Conservation (phyloP, 1,284 basidiomycete species). For the Macrocybe sp. region DNA sequence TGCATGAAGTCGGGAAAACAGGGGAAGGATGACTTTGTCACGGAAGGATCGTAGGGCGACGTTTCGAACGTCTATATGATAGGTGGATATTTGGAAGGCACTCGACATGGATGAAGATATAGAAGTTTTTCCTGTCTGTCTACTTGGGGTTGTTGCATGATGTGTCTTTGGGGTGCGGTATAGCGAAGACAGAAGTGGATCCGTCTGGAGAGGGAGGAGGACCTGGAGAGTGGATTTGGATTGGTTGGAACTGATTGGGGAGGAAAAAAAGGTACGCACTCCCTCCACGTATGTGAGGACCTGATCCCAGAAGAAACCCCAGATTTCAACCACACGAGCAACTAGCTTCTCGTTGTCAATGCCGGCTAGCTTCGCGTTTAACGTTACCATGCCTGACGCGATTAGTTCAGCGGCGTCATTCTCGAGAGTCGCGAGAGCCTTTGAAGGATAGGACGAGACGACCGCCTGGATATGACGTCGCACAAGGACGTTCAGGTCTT, state of each 20-base stretch:
- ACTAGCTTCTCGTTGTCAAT: conserved; percentile 75
- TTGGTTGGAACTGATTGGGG: conserved; percentile 3
- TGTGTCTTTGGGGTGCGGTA: conserved; percentile 50
- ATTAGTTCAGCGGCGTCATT: conserved; percentile 82
- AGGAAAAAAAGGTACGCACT: conserved; percentile 36
- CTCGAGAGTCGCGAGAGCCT: conserved; percentile 64
- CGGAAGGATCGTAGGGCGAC: conserved; percentile 79
- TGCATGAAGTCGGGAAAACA: conserved; percentile 50
- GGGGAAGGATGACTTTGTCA: conserved; percentile 69
- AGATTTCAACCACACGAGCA: conserved; percentile 77
- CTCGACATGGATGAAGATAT: conserved; percentile 27
- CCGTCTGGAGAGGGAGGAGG: conserved; percentile 72
- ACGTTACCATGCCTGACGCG: conserved; percentile 85
- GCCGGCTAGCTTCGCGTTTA: conserved; percentile 77
- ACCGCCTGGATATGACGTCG: conserved; percentile 71
- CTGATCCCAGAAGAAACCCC: conserved; percentile 94
- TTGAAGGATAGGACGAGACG: conserved; percentile 59
- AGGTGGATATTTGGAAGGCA: conserved; percentile 22
- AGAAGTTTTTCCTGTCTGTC: conserved; percentile 42
- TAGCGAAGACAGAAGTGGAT: conserved; percentile 60
- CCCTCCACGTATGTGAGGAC: conserved; percentile 89
- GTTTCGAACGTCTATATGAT: conserved; percentile 72
- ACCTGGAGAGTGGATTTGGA: conserved; percentile 37
- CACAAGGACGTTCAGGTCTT: conserved; percentile 84
- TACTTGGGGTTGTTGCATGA: conserved; percentile 53